A percentile compares a stretch with the other conserved stretches of the same genome.
phyloP scores from a whole-genome alignment of 2,329 filamentous ascomycete species.

The Ascochyta viciae-villosae region DNA sequence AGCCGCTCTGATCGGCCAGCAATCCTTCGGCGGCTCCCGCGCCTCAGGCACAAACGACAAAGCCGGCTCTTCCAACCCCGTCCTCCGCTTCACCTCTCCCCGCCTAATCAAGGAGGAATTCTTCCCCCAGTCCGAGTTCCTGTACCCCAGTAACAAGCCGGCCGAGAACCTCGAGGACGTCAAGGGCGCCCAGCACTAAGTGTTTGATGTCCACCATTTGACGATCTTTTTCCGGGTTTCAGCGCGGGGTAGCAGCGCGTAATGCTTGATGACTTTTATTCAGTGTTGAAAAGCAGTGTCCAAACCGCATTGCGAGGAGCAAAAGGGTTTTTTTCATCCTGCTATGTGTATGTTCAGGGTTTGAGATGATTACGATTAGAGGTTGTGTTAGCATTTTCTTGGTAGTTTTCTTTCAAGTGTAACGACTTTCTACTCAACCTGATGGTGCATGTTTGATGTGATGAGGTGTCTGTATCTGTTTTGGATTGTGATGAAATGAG shows the following conservation, averaged over 20 bases:
- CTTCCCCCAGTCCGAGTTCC: conserved; percentile 53
- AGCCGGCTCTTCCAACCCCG: conserved; percentile 58
- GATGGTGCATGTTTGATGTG: too few relatives aligned
- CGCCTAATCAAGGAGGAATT: conserved; percentile 63
- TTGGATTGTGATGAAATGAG: too few relatives aligned
- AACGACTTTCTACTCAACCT: not conserved
- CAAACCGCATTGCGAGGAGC: conserved; percentile 9
- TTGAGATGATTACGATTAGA: not conserved
- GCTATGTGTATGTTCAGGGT: not conserved
- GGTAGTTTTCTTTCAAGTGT: not conserved
- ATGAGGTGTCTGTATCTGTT: too few relatives aligned
- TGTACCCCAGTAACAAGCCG: conserved; percentile 58
- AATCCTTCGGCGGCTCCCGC: conserved; percentile 59
- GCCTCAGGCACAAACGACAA: conserved; percentile 64
- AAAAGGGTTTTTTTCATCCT: conserved; percentile 1
- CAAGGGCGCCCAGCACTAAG: conserved; percentile 6
- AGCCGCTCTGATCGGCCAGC: conserved; percentile 54
- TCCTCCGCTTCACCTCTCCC: conserved; percentile 61
- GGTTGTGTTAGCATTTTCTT: not conserved
- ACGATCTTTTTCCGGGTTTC: not conserved
- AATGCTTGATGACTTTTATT: conserved; percentile 1
- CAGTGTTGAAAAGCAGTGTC: not conserved
- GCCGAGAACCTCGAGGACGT: conserved; percentile 8
- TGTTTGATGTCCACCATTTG: not conserved
- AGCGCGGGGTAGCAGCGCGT: not conserved